These are phyloP conservation scores for Podaxis carcinomalis DNA, from an alignment of 768 basidiomycete species.

Conservation along the genomic window DNA sequence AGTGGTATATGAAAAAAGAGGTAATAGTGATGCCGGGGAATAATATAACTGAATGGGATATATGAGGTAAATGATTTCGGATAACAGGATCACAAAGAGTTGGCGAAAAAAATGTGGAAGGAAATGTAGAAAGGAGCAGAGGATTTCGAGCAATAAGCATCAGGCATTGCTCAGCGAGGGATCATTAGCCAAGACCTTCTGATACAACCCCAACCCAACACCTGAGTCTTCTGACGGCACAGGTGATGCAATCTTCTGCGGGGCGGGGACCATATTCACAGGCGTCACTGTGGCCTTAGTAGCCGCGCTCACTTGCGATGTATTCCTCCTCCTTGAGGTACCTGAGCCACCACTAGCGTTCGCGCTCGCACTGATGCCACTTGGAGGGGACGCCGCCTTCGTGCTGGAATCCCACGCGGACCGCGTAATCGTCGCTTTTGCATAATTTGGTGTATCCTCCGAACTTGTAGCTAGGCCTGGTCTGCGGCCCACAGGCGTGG, in stretches of 20 bases:
- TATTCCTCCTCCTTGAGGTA: constrained; percentile 66
- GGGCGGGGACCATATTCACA: constrained; percentile 25
- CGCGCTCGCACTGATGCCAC: too few relatives aligned
- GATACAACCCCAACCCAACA: constrained; percentile 63
- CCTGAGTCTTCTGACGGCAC: constrained; percentile 80
- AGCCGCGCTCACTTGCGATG: constrained; percentile 67
- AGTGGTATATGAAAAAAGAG: constrained; percentile 20
- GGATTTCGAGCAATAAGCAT: constrained; percentile 27
- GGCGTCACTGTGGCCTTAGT: constrained; percentile 35
- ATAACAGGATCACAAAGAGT: constrained; percentile 15
- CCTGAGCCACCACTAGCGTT: constrained; percentile 29
- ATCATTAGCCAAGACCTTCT: constrained; percentile 75
- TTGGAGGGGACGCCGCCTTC: constrained; percentile 13
- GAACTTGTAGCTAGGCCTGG: constrained; percentile 22
- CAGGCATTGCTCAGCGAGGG: constrained; percentile 47
- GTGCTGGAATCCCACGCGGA: constrained; percentile 74
- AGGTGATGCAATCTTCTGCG: constrained; percentile 56
- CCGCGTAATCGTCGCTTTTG: constrained; percentile 69
- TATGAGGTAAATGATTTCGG: constrained; percentile 16
- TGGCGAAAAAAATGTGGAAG: background rate
- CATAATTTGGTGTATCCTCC: constrained; percentile 62
- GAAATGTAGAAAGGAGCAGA: constrained; percentile 15
- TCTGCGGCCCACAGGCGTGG: constrained; percentile 42
- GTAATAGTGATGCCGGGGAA: constrained; percentile 13
- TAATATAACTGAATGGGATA: constrained; percentile 19